A percentile compares a stretch with the other conserved stretches of the same genome.
Conservation (phyloP, 1,139 yeast genomes). For the Candida glucosophila region DNA sequence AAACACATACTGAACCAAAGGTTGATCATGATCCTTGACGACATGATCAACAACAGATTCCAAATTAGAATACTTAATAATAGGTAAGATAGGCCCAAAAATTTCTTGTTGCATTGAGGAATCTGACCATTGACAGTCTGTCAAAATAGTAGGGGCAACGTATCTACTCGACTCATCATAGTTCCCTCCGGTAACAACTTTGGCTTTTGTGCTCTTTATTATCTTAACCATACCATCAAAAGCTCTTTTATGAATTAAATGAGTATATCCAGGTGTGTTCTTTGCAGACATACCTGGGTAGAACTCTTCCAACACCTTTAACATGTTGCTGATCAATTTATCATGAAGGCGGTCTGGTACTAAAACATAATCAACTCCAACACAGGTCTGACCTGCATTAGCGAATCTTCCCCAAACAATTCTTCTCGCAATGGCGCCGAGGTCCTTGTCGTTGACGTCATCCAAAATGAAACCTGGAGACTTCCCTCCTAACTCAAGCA, state of each 20-base stretch:
- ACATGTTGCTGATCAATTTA: conserved; percentile 40
- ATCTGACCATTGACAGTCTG: conserved; percentile 57
- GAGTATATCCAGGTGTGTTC: conserved; percentile 45
- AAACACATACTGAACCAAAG: conserved; percentile 76
- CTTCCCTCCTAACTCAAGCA: conserved; percentile 90
- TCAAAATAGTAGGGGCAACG: conserved; percentile 69
- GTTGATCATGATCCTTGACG: conserved; percentile 60
- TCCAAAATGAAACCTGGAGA: conserved; percentile 71
- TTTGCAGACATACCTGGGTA: conserved; percentile 35
- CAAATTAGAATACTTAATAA: conserved; percentile 48
- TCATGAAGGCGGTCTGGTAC: conserved; percentile 50
- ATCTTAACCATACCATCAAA: conserved; percentile 41
- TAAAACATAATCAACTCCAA: conserved; percentile 75
- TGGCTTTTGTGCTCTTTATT: conserved; percentile 49
- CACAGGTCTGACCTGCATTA: conserved; percentile 86
- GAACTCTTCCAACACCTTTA: conserved; percentile 31
- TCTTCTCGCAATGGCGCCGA: conserved; percentile 54
- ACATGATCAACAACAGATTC: conserved; percentile 41
- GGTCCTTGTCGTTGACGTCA: conserved; percentile 33
- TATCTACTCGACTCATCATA: conserved; percentile 35
- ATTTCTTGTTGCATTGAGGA: conserved; percentile 67
- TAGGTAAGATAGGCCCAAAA: conserved; percentile 83
- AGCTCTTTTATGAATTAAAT: conserved; percentile 55
- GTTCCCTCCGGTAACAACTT: conserved; percentile 50
- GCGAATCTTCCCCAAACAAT: conserved; percentile 70